phyloP scores from a whole-genome alignment of 495 filamentous ascomycete genomes.

The Podospora pseudoanserina region DNA sequence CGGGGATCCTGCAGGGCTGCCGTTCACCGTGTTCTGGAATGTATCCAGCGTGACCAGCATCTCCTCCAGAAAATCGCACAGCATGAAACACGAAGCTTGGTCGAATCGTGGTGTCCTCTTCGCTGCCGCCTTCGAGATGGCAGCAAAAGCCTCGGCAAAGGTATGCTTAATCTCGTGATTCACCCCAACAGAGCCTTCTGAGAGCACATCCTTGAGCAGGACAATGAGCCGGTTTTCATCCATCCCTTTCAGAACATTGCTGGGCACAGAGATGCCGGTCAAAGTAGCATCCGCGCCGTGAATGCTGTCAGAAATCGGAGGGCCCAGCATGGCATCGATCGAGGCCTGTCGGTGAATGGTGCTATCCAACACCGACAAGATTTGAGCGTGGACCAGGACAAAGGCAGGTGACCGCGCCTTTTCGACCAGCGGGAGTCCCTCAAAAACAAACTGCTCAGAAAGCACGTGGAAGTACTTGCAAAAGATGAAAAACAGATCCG shows the following conservation, averaged over 20 bases:
- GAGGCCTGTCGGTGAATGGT: conserved; percentile 72
- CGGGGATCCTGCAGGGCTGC: conserved; percentile 31
- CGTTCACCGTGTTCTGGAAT: conserved; percentile 46
- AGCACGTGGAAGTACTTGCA: conserved; percentile 86
- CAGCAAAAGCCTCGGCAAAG: conserved; percentile 76
- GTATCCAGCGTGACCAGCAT: conserved; percentile 40
- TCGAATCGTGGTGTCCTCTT: conserved; percentile 78
- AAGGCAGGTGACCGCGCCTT: conserved; percentile 75
- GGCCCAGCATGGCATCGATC: conserved; percentile 50
- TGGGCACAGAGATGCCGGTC: conserved; percentile 47
- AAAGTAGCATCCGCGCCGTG: conserved; percentile 70
- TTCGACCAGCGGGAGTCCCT: conserved; percentile 54
- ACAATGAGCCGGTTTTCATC: conserved; percentile 88
- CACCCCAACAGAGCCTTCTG: conserved; percentile 57
- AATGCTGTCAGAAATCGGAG: conserved; percentile 74
- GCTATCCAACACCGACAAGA: conserved; percentile 75
- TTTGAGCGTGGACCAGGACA: conserved; percentile 79
- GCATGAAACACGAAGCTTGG: conserved; percentile 82
- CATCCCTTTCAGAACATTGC: conserved; percentile 77
- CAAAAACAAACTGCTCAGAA: conserved; percentile 72
- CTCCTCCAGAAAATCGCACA: conserved; percentile 93
- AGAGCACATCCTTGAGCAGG: conserved; percentile 79
- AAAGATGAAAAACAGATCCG: conserved; percentile 91
- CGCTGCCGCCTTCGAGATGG: conserved; percentile 67
- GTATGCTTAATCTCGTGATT: conserved; percentile 53